A percentile compares a stretch with the other conserved stretches of the same genome.
Evolutionary conservation across 2,329 filamentous ascomycete species (phyloP).

Genomic region (Botrytis fabae): DNA sequence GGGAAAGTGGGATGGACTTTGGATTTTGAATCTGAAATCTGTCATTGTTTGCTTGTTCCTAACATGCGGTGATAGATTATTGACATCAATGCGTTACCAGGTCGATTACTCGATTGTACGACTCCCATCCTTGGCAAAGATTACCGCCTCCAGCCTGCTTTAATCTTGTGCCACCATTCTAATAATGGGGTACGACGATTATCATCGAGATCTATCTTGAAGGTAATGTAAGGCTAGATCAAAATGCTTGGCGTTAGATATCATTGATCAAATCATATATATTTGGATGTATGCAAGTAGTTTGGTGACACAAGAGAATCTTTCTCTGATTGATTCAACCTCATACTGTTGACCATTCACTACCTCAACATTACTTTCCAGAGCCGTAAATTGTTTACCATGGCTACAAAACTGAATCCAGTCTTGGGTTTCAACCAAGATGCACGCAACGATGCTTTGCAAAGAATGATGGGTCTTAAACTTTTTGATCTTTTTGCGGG

Average conservation of each 20-base stretch:
- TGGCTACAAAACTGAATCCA: background rate
- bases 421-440: background rate
- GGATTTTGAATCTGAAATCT: background rate
- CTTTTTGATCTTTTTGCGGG: background rate
- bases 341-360: background rate
- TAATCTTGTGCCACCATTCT: background rate
- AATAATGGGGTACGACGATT: background rate
- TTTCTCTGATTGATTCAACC: background rate
- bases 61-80: background rate
- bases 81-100: background rate
- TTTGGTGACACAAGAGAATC: no score
- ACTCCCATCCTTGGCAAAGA: slow-evolving; percentile 1
- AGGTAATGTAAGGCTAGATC: background rate
- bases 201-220: background rate
- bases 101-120: background rate
- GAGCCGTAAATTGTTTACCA: fast-evolving
- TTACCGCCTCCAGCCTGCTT: background rate
- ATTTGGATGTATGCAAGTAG: background rate
- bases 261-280: background rate
- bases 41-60: background rate
- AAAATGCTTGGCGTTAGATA: no score
- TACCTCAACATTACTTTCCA: background rate
- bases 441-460: background rate
- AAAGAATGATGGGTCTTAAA: background rate
- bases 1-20: background rate